Evolutionary conservation across 2,329 filamentous ascomycete genomes (phyloP), one percentile per base, ranked within the genome.

Genomic region (Cladosporium phlei): DNA sequence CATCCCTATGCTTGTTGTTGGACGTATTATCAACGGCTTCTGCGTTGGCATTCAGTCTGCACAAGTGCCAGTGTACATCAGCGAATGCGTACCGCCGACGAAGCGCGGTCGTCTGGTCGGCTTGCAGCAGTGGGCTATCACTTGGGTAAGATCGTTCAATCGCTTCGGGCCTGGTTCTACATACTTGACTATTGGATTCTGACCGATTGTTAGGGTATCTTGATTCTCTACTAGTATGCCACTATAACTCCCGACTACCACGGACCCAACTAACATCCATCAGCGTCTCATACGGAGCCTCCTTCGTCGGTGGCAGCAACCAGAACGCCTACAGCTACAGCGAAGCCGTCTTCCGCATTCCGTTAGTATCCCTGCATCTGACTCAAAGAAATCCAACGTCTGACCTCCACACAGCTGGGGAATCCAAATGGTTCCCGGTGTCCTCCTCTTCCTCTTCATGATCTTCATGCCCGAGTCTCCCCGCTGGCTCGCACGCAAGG

Each of bases 61-160:
- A 3, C 80, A 86, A 55, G 83, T 83, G 3, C 79, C 81, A 5
- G 80, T 85, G 16, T 53, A 84, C 55, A 74, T 84, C 10, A 77
- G 80, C 17, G 82, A 85, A 60, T 72, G 84, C 24, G 77, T 81
- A 19, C 76, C 76, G 42, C 72, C 74, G 2, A 65, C 63, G 20
- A 70, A 68, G 53, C 74, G 82, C 50, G 82, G 82, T n/a, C 74
- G 79, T 34, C 71, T 88, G 25, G 82, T 88, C 14, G 79, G 82
- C 47, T 76, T 79, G 33, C 83, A 88, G 62, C 84, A 88, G 61
- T 83, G 82, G 70, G 81, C 83, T 21, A 87, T 88, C 50, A 85
- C 84, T 54, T 59, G 57, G 57, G n/a, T n/a, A n/a, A n/a, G n/a
- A n/a, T n/a, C n/a, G n/a, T n/a, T n/a, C n/a, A n/a, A n/a, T n/a